Conservation (phyloP, 1,284 basidiomycete species). For the Heterobasidion irregulare region DNA sequence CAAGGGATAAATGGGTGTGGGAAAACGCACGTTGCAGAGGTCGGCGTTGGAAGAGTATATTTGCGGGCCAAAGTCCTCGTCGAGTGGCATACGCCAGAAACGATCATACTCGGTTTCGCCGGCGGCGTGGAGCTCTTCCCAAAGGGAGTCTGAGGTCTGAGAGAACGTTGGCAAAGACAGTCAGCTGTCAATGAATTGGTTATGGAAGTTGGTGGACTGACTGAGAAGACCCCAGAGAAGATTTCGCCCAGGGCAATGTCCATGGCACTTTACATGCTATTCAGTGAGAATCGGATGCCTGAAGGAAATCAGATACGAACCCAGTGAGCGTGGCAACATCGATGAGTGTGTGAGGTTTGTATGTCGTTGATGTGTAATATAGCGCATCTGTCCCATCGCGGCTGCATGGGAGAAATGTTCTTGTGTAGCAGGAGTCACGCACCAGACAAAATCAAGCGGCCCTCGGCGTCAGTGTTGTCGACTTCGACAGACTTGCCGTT, state of each 20-base stretch:
- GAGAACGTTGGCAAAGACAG: neutral
- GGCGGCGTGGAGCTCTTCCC: slow-evolving; percentile 64
- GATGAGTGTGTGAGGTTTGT: slow-evolving; percentile 76
- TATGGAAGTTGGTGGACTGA: slow-evolving; percentile 21
- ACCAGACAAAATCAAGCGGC: slow-evolving; percentile 73
- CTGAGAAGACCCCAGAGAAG: slow-evolving; percentile 78
- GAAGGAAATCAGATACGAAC: slow-evolving; percentile 22
- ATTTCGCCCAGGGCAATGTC: slow-evolving; percentile 63
- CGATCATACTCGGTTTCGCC: slow-evolving; percentile 72
- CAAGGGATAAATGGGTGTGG: neutral
- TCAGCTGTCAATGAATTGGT: neutral
- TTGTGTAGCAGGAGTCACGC: slow-evolving; percentile 8
- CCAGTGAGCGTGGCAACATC: slow-evolving; percentile 81
- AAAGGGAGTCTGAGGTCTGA: slow-evolving; percentile 66
- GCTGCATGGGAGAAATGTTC: neutral
- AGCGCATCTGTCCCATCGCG: slow-evolving; percentile 56
- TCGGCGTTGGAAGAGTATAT: slow-evolving; percentile 78
- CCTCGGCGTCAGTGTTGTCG: slow-evolving; percentile 88
- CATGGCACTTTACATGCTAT: slow-evolving; percentile 42
- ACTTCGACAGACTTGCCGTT: slow-evolving; percentile 86
- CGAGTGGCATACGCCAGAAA: slow-evolving; percentile 82
- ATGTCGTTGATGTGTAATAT: slow-evolving; percentile 75
- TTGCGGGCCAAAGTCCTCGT: slow-evolving; percentile 72
- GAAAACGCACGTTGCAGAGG: slow-evolving; percentile 63
- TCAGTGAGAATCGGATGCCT: no score